Conservation (phyloP, 441 rosid genomes). For the Gossypium lobatum region DNA sequence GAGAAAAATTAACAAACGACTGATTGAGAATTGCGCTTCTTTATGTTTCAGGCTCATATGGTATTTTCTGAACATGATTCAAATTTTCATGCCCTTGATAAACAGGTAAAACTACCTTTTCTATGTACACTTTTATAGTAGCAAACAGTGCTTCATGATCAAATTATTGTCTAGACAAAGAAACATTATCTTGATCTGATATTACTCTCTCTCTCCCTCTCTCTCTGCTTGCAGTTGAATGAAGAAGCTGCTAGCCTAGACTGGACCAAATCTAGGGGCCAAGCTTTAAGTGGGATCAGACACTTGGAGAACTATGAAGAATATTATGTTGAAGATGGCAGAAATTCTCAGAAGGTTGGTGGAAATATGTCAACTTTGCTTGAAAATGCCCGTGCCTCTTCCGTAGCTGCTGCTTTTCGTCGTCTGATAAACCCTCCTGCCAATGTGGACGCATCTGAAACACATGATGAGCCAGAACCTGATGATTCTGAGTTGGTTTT, state of each 20-base stretch:
- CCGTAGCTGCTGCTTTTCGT: constrained; percentile 82
- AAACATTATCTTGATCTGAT: constrained; percentile 9
- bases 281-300: constrained; percentile 45
- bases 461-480: constrained; percentile 55
- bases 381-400: constrained; percentile 64
- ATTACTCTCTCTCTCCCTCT: neutral
- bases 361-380: constrained; percentile 47
- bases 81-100: constrained; percentile 74
- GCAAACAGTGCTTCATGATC: neutral
- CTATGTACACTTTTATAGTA: neutral
- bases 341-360: constrained; percentile 57
- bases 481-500: constrained; percentile 40
- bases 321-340: constrained; percentile 24
- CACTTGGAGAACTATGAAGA: constrained; percentile 34
- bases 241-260: constrained; percentile 80
- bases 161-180: constrained; percentile 3
- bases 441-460: constrained; percentile 29
- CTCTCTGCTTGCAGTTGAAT: constrained; percentile 48
- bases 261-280: constrained; percentile 85
- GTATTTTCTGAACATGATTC: constrained; percentile 85
- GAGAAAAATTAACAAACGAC: constrained; percentile 1
- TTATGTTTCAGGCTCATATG: constrained; percentile 83
- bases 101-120: constrained; percentile 48
- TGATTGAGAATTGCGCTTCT: constrained; percentile 10
- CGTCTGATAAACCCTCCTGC: constrained; percentile 40